These are phyloP conservation scores for Aspergillus piperis DNA, from an alignment of 2,329 filamentous ascomycete species.

Conservation along the genomic window DNA sequence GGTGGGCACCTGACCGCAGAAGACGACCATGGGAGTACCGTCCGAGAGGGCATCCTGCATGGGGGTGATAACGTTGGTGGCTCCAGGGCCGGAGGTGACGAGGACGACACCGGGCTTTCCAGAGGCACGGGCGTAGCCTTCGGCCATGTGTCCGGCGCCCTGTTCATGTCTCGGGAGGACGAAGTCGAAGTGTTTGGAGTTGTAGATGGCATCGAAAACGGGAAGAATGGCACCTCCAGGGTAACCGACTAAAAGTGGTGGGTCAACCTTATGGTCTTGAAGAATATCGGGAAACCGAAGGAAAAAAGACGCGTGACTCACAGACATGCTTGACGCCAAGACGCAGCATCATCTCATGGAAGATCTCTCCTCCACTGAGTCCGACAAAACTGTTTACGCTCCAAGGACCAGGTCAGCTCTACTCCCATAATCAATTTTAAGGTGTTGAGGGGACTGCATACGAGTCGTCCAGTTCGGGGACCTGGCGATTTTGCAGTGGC, in stretches of 20 bases:
- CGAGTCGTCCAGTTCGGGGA: constrained; percentile 76
- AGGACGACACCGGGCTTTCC: constrained; percentile 94
- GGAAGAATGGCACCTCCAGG: constrained; percentile 88
- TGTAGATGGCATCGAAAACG: constrained; percentile 98
- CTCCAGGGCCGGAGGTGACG: constrained; percentile 93
- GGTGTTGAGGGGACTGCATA: constrained; percentile 50
- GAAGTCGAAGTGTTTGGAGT: constrained; percentile 95
- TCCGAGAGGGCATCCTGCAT: constrained; percentile 96
- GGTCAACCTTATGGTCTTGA: constrained; percentile 1
- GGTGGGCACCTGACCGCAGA: constrained; percentile 89
- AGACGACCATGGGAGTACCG: constrained; percentile 93
- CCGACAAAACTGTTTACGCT: constrained; percentile 71
- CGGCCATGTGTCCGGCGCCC: constrained; percentile 97
- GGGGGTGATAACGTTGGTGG: constrained; percentile 93
- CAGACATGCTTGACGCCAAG: constrained; percentile 91
- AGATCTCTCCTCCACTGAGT: constrained; percentile 93
- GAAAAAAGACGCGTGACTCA: constrained; percentile 53
- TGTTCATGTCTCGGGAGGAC: constrained; percentile 95
- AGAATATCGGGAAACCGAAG: background rate
- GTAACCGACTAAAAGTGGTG: constrained; percentile 9
- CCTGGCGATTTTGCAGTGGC: constrained; percentile 63
- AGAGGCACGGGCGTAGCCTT: constrained; percentile 91
- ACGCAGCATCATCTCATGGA: constrained; percentile 98
- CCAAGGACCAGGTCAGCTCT: constrained; percentile 11
- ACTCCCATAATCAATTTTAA: background rate